Evolutionary conservation across 306 rosid genomes (phyloP), one percentile per base, ranked within the genome.

Genomic region (Vicia sativa): DNA sequence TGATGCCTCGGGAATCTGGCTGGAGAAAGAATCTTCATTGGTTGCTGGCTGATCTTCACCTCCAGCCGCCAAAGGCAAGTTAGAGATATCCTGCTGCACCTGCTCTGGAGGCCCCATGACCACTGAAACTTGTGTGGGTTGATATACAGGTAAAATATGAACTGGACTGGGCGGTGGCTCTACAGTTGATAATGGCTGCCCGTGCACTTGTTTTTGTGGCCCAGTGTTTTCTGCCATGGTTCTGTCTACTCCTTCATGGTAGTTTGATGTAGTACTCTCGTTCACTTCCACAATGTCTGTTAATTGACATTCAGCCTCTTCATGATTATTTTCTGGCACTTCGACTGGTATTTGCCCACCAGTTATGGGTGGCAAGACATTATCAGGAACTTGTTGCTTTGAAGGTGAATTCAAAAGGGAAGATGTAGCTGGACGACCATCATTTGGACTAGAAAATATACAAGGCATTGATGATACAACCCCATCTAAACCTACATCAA

Each of bases 231-330:
- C 53, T 66, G 60, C 21, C 75, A 66, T 18, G 7, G 77, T 58
- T 73, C 44, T 65, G 68, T n/a, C 71, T 46, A 42, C 54, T 71
- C 53, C 76, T 56, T 80, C 86, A 71, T 77, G 81, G 71, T 69
- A 84, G 54, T 74, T 73, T 9, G 66, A 48, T 59, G 42, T 54
- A 62, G 70, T 64, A 70, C 9, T 75, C 74, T 53, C 43, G 62
- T 74, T 78, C 58, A 79, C 29, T 15, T 71, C 58, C 16, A 41
- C 18, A 67, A 18, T 44, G 12, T 42, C 53, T 62, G 55, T 61
- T 70, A 62, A 61, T 19, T 53, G 68, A 65, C 63, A 78, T 65
- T 63, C 85, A 67, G 78, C 42, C 73, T 56, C 71, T 61, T 72
- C 68, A 61, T 44, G 53, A 44, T 76, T 62, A 74, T 57, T 54